Evolutionary conservation across 1,284 basidiomycete species (phyloP), one percentile per base, ranked within the genome.

Genomic region (Polyporus tsugae): DNA sequence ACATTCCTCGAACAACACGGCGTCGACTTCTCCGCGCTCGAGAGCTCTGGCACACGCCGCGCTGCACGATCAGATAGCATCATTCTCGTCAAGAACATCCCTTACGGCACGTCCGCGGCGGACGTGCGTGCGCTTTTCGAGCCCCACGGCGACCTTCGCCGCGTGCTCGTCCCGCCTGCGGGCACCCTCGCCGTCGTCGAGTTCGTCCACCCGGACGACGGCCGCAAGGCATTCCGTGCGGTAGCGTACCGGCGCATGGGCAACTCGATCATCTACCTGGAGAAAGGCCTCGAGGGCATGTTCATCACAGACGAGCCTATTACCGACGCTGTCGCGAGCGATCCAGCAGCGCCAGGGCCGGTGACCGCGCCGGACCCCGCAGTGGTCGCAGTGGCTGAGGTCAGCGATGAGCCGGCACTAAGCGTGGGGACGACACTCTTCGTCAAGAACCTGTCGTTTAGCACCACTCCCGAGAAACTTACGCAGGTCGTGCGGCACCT

Each of bases 41-140:
- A 86, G 1, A 80, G 84, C 1, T 80, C 85, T 2, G 82, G 83
- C 0, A 15, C 60, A 13, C 64, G 55, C 4, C 86, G 89, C 1
- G 68, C 74, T 9, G 79, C 81, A 1, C 80, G 86, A 9, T 96
- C 94, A 0, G 90, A 94, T 74, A 97, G 95, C 0, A 90, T 88
- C 58, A 91, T 99, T 66, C 86, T 99, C 10, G 94, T 99, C 70
- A 99, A 99, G 84, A 99, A 99, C 81, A 96, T 99, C 57, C 97
- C 97, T 0, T 98, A 94, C 76, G 95, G 95, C 17, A 98, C 96
- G 0, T 89, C 91, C 0, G 82, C 84, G 0, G 87, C 90, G 13
- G 89, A 93, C 70, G 87, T 99, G 22, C 87, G 88, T 41, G 91
- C 91, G 70, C 78, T 99, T 55, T 98, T 99, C 76, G 87, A 89